These are phyloP conservation scores for Xylaria grammica DNA, from an alignment of 495 filamentous ascomycete species.

Conservation along the genomic window DNA sequence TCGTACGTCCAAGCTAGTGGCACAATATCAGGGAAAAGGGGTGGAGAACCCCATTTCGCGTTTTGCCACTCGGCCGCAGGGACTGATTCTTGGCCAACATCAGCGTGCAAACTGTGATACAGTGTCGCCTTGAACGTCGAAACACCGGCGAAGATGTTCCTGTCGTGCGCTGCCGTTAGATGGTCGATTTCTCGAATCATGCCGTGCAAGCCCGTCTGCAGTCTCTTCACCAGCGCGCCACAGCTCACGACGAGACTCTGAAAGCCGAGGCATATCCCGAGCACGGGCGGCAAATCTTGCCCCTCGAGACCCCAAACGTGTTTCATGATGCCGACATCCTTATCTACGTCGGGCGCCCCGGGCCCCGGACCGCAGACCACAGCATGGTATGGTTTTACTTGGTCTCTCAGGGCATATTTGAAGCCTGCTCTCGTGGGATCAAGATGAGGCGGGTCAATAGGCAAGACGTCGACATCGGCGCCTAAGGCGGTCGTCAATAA, in stretches of 20 bases:
- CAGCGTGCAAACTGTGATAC: slow-evolving; percentile 87
- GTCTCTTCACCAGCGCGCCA: slow-evolving; percentile 66
- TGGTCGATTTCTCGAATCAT: slow-evolving; percentile 71
- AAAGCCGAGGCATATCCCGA: slow-evolving; percentile 93
- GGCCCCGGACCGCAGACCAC: slow-evolving; percentile 83
- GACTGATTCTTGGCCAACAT: slow-evolving; percentile 50
- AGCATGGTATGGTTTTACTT: slow-evolving; percentile 69
- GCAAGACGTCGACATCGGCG: slow-evolving; percentile 71
- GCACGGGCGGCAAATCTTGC: slow-evolving; percentile 67
- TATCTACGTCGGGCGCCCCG: slow-evolving; percentile 61
- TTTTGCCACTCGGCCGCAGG: slow-evolving; percentile 39
- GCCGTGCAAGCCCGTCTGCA: slow-evolving; percentile 78
- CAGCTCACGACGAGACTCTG: slow-evolving; percentile 76
- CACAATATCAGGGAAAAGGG: slow-evolving; percentile 47
- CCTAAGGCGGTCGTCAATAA: slow-evolving; percentile 69
- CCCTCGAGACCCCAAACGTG: slow-evolving; percentile 72
- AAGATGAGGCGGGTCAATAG: slow-evolving; percentile 65
- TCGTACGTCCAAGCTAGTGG: slow-evolving; percentile 73
- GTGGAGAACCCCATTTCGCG: slow-evolving; percentile 36
- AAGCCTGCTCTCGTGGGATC: slow-evolving; percentile 26
- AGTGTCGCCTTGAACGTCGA: slow-evolving; percentile 71
- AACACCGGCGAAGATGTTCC: slow-evolving; percentile 56
- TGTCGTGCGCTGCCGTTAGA: slow-evolving; percentile 36
- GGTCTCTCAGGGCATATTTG: slow-evolving; percentile 38
- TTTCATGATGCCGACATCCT: slow-evolving; percentile 81